Base-by-base conservation (phyloP, 1,284 basidiomycete species). In the Ceratobasidium papillatum region DNA sequence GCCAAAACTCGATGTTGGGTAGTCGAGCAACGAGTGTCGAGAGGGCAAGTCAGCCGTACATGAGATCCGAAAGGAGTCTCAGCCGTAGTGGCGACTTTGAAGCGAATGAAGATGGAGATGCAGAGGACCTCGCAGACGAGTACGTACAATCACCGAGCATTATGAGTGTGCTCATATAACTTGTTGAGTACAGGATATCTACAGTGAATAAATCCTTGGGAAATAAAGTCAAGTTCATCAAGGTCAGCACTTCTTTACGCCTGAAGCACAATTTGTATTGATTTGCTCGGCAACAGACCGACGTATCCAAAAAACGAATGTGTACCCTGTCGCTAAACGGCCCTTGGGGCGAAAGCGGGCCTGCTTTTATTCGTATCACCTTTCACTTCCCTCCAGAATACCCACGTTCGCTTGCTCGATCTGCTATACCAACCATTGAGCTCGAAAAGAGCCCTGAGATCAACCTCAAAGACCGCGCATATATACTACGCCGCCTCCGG, bases 351-450 rank as follows among this genome's bases (percentile, higher is more conserved):
- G 91, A 92, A 74, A 88, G 81, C 84, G 17, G 91, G 88, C 3
- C 90, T 87, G 75, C 92, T 3, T 95, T 94, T 83, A 90, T 97
- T 71, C 90, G 96, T 0, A 89, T 96, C n/a, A 92, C 94, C 4
- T 96, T 97, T 83, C 90, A 89, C 1, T 98, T 98, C 80, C 95
- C 96, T 0, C 86, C 88, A 38, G 88, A 89, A 61, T 98, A 98
- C 79, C 95, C 95, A 0, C 86, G 89, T 27, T 84, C 84, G 0
- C 77, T 78, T 0, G 84, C 89, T 68, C 79, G 79, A 12, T 75
- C 77, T 0, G 91, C 92, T 19, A 89, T 88, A 0, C 94, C 95
- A 0, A 86, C 86, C 1, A 88, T 96, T 59, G 94, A 95, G 74
- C 85, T 98, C 1, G 95, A 97, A 79, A 88, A 90, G 32, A 94